phyloP scores from a whole-genome alignment of 1,284 basidiomycete species.

The Amylostereum chailletii region DNA sequence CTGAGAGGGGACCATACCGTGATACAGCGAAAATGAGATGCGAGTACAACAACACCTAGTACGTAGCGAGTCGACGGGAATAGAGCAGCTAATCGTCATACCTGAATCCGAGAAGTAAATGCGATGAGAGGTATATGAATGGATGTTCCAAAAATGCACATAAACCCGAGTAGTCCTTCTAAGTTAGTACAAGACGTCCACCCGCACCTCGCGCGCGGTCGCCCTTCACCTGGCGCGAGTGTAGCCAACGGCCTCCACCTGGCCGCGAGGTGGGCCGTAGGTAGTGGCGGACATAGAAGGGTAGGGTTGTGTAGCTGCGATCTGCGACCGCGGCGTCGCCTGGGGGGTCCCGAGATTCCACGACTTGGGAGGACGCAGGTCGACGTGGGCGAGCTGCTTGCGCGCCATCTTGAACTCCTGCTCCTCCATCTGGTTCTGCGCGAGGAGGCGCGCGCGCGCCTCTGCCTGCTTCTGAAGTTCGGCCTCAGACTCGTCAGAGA shows the following conservation, averaged over 20 bases:
- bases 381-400: conserved; percentile 63
- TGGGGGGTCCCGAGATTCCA: conserved; percentile 36
- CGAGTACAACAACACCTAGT: no score
- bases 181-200: no score
- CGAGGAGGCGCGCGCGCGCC: conserved; percentile 58
- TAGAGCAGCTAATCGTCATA: no score
- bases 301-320: conserved; percentile 8
- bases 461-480: conserved; percentile 77
- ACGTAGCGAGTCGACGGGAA: no score
- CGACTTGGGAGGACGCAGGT: conserved; percentile 62
- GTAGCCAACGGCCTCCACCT: conserved; percentile 13
- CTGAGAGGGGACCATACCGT: no score
- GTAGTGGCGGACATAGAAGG: conserved; percentile 11
- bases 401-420: conserved; percentile 70
- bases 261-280: conserved; percentile 11
- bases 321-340: conserved; percentile 21
- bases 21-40: no score
- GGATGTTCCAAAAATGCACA: no score
- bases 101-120: no score
- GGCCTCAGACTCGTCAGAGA: conserved; percentile 77
- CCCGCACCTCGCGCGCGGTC: background rate
- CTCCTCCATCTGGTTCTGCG: conserved; percentile 73
- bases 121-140: no score
- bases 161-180: no score
- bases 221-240: conserved; percentile 10